Base-by-base conservation (phyloP, 495 filamentous ascomycete species). In the Neurospora sp. region DNA sequence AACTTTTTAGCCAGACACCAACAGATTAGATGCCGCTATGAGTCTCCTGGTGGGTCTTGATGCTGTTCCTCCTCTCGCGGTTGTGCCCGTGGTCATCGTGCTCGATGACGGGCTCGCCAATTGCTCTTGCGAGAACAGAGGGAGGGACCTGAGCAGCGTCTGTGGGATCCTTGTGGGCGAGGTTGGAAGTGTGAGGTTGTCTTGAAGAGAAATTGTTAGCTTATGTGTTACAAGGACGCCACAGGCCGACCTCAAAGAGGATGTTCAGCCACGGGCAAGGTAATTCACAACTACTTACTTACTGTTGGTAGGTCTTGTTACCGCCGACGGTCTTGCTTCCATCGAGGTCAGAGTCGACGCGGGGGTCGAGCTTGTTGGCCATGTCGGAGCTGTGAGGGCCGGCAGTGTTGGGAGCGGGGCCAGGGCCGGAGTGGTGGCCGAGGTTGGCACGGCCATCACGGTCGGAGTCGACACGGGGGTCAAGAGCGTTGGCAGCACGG, bases 361-460 rank as follows among this genome's bases (percentile, higher is more conserved):
- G 82, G 16, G 88, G 88, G 69, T 89, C 86, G 9, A 82, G 39
- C 80, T 88, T 89, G 82, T 89, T 87, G 71, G 81, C 72, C 37
- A 85, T 72, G 75, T 89, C 85, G 66, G 83, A 86, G 72, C 78
- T 81, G 80, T 90, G 86, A 12, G 86, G 85, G 12, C 88, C 88
- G n/a, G 84, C 82, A 0, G 81, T 88, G 71, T 83, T 80, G 48
- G 81, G 75, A 0, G 83, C 84, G 0, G 82, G 83, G 14, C 83
- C 83, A 8, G 83, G 80, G 0, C 78, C 78, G n/a, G 78, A 76
- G 54, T 27, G 27, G 27, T 1, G 54, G 71, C 74, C 71, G 44
- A 62, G 41, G 69, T 74, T 48, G 44, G 74, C 74, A 18, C 80
- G 79, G 66, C 82, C 80, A 71, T 83, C 81, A 35, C 83, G 81